These are phyloP conservation scores for Dictyostelium discoideum DNA, from an alignment of 78 protist genomes.

Conservation along the genomic window DNA sequence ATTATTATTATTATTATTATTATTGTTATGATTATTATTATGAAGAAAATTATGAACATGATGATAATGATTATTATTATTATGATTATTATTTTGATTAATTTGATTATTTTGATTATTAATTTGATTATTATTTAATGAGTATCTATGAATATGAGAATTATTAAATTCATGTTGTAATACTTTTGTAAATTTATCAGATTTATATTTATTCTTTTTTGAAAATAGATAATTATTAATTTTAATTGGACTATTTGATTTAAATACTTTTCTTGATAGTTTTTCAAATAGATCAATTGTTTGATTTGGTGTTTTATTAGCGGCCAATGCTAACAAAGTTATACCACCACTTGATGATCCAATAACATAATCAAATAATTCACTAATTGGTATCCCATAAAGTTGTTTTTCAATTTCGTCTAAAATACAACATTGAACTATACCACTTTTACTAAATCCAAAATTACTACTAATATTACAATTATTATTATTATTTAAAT, in stretches of 20 bases:
- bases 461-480: neutral
- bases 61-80: neutral
- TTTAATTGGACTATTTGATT: neutral
- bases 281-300: neutral
- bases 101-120: too few relatives aligned
- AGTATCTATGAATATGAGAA: neutral
- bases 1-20: neutral
- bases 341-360: conserved; percentile 12
- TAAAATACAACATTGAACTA: conserved; percentile 12
- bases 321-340: neutral
- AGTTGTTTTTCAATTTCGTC: conserved; percentile 16
- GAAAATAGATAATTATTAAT: neutral
- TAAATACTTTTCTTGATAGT: neutral
- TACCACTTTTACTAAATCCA: conserved; percentile 17
- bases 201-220: neutral
- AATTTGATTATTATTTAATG: neutral
- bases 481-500: neutral
- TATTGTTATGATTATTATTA: neutral
- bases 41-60: neutral
- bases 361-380: conserved; percentile 19
- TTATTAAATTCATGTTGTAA: neutral
- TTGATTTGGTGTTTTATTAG: neutral
- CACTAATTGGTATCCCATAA: neutral
- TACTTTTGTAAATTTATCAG: neutral
- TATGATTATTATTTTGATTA: too few relatives aligned